These are phyloP conservation scores for Saraca asoca DNA, from an alignment of 331 rosid genomes.

Conservation along the genomic window DNA sequence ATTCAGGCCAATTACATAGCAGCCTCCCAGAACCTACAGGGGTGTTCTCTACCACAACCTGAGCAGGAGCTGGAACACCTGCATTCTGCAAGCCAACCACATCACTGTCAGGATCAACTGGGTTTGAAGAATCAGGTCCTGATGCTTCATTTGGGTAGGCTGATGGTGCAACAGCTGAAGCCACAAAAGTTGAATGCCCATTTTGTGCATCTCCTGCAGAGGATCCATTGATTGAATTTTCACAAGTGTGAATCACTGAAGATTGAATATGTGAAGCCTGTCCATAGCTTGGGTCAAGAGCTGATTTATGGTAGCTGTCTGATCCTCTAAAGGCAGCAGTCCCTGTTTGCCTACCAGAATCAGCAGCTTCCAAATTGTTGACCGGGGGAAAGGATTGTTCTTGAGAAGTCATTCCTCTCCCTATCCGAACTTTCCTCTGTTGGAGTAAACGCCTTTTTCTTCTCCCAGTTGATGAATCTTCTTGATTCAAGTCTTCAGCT, in stretches of 20 bases:
- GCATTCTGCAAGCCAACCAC: constrained; percentile 53
- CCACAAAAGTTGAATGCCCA: constrained; percentile 48
- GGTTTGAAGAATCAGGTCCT: constrained; percentile 49
- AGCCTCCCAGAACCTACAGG: constrained; percentile 99
- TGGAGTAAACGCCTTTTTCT: constrained; percentile 86
- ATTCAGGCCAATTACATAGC: constrained; percentile 96
- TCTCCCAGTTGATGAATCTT: constrained; percentile 68
- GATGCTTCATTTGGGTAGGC: constrained; percentile 48
- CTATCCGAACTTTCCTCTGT: constrained; percentile 77
- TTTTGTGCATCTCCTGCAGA: constrained; percentile 50
- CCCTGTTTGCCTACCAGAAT: constrained; percentile 57
- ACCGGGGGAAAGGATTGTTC: constrained; percentile 69
- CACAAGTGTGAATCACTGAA: constrained; percentile 53
- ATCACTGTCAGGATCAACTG: constrained; percentile 59
- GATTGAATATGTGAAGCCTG: constrained; percentile 62
- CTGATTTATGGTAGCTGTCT: constrained; percentile 51
- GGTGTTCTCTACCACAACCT: constrained; percentile 94
- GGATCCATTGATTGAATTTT: constrained; percentile 52
- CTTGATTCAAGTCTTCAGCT: constrained; percentile 65
- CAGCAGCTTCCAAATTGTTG: constrained; percentile 66
- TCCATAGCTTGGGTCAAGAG: constrained; percentile 53
- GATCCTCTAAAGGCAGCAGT: constrained; percentile 46
- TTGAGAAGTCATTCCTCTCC: constrained; percentile 72
- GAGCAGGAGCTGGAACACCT: constrained; percentile 98
- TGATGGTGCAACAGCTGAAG: constrained; percentile 51